A percentile compares a stretch with the other conserved stretches of the same genome.
Evolutionary conservation across 1,284 basidiomycete genomes (phyloP).

Genomic region (Cutaneotrichosporon cavernicola): DNA sequence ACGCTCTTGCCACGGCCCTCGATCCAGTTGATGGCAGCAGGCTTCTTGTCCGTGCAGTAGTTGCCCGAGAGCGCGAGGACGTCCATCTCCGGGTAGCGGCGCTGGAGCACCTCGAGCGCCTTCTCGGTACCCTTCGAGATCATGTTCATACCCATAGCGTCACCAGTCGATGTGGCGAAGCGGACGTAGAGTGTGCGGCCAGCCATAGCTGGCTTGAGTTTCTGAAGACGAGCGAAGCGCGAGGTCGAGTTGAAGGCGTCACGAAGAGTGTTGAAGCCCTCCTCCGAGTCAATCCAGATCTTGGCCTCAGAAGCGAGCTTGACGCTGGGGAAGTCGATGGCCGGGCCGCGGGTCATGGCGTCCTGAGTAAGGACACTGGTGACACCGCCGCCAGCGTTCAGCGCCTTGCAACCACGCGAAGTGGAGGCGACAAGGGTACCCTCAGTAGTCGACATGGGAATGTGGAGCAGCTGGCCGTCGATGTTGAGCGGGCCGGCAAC

Average conservation of each 20-base stretch:
- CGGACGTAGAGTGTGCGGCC: conserved; percentile 92
- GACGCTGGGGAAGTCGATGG: conserved; percentile 89
- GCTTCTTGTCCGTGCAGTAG: conserved; percentile 99
- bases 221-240: conserved; percentile 79
- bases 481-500: conserved; percentile 93
- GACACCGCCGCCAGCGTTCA: conserved; percentile 94
- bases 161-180: conserved; percentile 92
- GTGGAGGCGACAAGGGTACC: conserved; percentile 97
- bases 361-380: conserved; percentile 90
- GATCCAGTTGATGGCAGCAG: conserved; percentile 99
- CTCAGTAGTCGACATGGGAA: conserved; percentile 99
- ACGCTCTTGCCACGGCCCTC: conserved; percentile 97
- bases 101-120: conserved; percentile 77
- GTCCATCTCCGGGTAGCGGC: conserved; percentile 86
- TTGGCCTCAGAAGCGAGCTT: conserved; percentile 77
- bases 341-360: conserved; percentile 97
- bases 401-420: conserved; percentile 94
- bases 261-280: conserved; percentile 75
- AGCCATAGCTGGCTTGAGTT: conserved; percentile 79
- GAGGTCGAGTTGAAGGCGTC: conserved; percentile 92
- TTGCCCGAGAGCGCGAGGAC: conserved; percentile 94
- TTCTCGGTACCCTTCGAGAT: conserved; percentile 94
- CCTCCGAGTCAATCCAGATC: conserved; percentile 81
- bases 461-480: conserved; percentile 80
- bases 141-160: conserved; percentile 99